Percentiles rank a stretch among this genome's conserved stretches.
phyloP scores from a whole-genome alignment of 1,284 basidiomycete genomes.

The Ceratobasidium sp. region DNA sequence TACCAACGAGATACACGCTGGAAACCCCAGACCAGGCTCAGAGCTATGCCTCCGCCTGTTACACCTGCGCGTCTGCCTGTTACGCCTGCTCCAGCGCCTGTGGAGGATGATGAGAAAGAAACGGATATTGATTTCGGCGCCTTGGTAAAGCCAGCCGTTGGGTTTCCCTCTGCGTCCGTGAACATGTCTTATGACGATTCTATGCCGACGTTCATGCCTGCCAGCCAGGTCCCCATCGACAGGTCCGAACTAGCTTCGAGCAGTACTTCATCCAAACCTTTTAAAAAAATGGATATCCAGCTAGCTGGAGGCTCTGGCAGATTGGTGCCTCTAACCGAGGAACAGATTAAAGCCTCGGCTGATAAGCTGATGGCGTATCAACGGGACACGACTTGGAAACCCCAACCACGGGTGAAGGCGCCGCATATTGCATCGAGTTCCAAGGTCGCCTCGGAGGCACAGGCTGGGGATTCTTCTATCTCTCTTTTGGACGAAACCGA shows the following conservation, averaged over 20 bases:
- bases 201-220: constrained; percentile 44
- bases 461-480: neutral
- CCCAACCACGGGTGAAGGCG: constrained; percentile 21
- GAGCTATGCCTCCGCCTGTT: constrained; percentile 18
- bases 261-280: neutral
- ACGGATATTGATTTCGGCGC: constrained; percentile 32
- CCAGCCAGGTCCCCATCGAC: constrained; percentile 39
- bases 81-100: neutral
- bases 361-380: constrained; percentile 41
- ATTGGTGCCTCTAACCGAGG: constrained; percentile 38
- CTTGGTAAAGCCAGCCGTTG: constrained; percentile 2
- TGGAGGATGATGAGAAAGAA: constrained; percentile 22
- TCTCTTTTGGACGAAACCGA: neutral
- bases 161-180: neutral
- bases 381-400: constrained; percentile 42
- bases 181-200: constrained; percentile 19
- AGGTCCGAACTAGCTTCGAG: constrained; percentile 8
- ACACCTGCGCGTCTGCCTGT: neutral
- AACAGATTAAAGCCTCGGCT: constrained; percentile 37
- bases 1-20: constrained; percentile 42
- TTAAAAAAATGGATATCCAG: constrained; percentile 21
- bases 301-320: constrained; percentile 35
- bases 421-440: constrained; percentile 8
- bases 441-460: neutral
- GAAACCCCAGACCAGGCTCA: constrained; percentile 26